phyloP scores from a whole-genome alignment of 192 early-diverging fungal species.

The Entomortierella chlamydospora region DNA sequence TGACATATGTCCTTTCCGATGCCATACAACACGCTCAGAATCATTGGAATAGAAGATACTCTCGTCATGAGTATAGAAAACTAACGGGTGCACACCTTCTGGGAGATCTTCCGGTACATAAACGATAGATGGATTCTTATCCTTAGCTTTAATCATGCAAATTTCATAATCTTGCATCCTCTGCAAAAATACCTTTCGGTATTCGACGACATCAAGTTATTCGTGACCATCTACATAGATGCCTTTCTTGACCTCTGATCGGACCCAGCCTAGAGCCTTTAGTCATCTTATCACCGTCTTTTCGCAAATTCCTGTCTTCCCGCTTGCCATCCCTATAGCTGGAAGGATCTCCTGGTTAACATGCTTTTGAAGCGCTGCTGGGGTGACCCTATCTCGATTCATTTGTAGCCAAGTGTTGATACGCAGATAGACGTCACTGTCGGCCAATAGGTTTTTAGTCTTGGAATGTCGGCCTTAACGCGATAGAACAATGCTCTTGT shows the following conservation, averaged over 20 bases:
- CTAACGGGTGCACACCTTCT: not conserved
- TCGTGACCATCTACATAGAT: not conserved
- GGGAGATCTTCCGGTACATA: no score
- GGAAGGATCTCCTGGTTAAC: no score
- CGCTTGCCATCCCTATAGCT: no score
- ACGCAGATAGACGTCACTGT: no score
- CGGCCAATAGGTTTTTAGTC: no score
- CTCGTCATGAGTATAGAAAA: constrained; percentile 24
- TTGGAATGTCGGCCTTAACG: no score
- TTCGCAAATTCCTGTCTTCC: no score
- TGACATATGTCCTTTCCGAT: constrained; percentile 4
- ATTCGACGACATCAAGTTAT: constrained; percentile 8
- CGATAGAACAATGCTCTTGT: no score
- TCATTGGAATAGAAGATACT: constrained; percentile 36
- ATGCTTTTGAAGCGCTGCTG: no score
- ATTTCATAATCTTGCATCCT: constrained; percentile 28
- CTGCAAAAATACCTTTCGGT: constrained; percentile 17
- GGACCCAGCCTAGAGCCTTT: not conserved
- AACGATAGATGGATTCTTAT: not conserved
- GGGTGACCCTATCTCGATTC: no score
- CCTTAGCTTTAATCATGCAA: constrained; percentile 18
- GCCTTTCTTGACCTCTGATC: not conserved
- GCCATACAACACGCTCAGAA: constrained; percentile 1
- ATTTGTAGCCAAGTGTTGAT: no score
- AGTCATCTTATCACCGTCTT: no score